phyloP scores from a whole-genome alignment of 352 stramenopile genomes.

The Globisporangium rhizosaccharum region DNA sequence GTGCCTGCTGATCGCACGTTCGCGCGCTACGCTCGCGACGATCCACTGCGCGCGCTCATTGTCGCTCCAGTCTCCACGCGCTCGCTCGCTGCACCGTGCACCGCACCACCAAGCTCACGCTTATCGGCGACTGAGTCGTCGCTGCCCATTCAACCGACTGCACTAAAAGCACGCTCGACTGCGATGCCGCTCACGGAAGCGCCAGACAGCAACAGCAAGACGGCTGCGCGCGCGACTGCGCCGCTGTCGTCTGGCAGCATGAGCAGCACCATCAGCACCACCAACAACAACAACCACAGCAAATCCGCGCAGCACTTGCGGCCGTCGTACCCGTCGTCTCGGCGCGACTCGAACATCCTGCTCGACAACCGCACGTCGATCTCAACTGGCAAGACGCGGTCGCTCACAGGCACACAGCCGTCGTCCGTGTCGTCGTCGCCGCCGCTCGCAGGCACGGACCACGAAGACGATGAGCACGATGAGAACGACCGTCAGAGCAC shows the following conservation, averaged over 20 bases:
- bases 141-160: too few relatives aligned
- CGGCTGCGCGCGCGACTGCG: not conserved
- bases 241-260: not conserved
- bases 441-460: conserved; percentile 3
- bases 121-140: too few relatives aligned
- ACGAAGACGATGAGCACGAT: conserved; percentile 10
- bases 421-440: conserved; percentile 18
- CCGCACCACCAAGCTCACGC: too few relatives aligned
- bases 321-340: conserved; percentile 12
- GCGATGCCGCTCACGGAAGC: not conserved
- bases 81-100: too few relatives aligned
- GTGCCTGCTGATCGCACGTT: too few relatives aligned
- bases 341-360: conserved; percentile 17
- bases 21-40: too few relatives aligned
- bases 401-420: conserved; percentile 10
- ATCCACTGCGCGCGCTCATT: too few relatives aligned
- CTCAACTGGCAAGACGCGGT: conserved; percentile 52
- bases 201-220: not conserved
- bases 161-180: not conserved
- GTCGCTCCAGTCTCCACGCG: too few relatives aligned
- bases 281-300: not conserved
- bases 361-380: conserved; percentile 46
- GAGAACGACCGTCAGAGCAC: conserved; percentile 4
- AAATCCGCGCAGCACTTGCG: conserved; percentile 1
- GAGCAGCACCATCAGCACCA: not conserved